These are phyloP conservation scores for Sanghuangporus weigelae DNA, from an alignment of 1,284 basidiomycete genomes.

Conservation along the genomic window DNA sequence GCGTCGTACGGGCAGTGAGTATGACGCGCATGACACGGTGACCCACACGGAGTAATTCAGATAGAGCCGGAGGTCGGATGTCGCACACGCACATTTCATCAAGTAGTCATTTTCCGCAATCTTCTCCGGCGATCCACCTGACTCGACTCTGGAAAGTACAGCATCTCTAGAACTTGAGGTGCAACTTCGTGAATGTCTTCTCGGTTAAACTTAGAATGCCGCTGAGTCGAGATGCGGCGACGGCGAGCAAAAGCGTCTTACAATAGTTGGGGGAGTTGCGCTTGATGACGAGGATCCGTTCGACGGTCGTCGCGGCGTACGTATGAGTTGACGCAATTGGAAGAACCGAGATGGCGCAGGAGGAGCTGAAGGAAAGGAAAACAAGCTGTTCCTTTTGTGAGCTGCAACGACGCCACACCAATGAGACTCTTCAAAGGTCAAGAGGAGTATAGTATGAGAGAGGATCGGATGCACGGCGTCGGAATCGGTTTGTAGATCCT, in stretches of 20 bases:
- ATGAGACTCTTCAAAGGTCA: no score
- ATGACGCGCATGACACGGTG: conserved; percentile 94
- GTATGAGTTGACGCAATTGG: conserved; percentile 88
- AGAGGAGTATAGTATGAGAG: conserved; percentile 28
- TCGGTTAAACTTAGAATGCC: conserved; percentile 67
- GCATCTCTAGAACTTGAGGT: conserved; percentile 67
- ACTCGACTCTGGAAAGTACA: conserved; percentile 79
- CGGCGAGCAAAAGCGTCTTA: conserved; percentile 31
- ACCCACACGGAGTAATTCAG: conserved; percentile 40
- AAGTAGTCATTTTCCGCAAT: conserved; percentile 97
- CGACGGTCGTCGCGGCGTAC: conserved; percentile 88
- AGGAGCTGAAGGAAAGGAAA: conserved; percentile 86
- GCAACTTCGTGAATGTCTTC: conserved; percentile 87
- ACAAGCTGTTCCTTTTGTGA: conserved; percentile 94
- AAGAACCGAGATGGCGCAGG: no score
- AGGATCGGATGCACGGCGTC: conserved; percentile 82
- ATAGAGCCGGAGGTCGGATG: neutral
- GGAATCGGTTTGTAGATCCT: conserved; percentile 75
- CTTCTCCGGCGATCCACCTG: conserved; percentile 82
- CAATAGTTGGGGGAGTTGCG: conserved; percentile 64
- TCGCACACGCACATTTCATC: conserved; percentile 79
- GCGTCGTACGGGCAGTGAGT: conserved; percentile 77
- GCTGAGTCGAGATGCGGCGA: conserved; percentile 19
- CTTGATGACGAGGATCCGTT: conserved; percentile 86
- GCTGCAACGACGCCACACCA: conserved; percentile 45